Conservation (phyloP, 139 green algal species). For the Chlamydomonas sp. region DNA sequence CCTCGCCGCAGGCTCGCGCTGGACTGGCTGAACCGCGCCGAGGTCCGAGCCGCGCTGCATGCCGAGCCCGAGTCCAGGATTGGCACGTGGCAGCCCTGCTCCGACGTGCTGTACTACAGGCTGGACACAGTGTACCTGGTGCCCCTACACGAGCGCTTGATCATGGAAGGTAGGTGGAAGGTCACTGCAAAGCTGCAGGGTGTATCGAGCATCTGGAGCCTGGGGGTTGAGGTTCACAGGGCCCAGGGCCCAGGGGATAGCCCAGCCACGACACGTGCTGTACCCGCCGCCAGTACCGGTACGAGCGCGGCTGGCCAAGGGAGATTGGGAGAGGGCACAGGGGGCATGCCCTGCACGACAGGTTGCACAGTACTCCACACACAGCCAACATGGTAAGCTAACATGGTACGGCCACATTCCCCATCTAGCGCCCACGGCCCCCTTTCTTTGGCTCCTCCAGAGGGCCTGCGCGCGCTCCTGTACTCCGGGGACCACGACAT, state of each 20-base stretch:
- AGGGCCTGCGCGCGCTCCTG: conserved; percentile 49
- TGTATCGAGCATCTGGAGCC: too few relatives aligned
- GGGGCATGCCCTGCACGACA: too few relatives aligned
- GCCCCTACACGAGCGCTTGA: conserved; percentile 52
- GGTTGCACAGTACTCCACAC: too few relatives aligned
- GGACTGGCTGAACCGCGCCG: conserved; percentile 60
- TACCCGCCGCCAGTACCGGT: too few relatives aligned
- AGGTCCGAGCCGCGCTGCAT: conserved; percentile 59
- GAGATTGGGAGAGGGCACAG: too few relatives aligned
- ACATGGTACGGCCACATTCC: too few relatives aligned
- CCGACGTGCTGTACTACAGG: conserved; percentile 46
- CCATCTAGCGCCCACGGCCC: background rate
- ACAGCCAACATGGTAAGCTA: too few relatives aligned
- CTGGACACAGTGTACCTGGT: conserved; percentile 58
- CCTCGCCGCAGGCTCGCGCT: conserved; percentile 43
- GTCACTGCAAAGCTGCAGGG: too few relatives aligned
- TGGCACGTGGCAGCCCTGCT: conserved; percentile 50
- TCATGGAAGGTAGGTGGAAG: conserved; percentile 35
- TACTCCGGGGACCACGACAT: conserved; percentile 60
- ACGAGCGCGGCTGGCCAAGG: too few relatives aligned
- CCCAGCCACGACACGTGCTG: too few relatives aligned
- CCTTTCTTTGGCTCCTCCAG: background rate
- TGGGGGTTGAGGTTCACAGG: too few relatives aligned
- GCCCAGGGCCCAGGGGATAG: too few relatives aligned
- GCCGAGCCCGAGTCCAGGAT: conserved; percentile 46